Evolutionary conservation across 176 grass and related monocot species (phyloP).

Genomic region (Calamus simplicifolius): DNA sequence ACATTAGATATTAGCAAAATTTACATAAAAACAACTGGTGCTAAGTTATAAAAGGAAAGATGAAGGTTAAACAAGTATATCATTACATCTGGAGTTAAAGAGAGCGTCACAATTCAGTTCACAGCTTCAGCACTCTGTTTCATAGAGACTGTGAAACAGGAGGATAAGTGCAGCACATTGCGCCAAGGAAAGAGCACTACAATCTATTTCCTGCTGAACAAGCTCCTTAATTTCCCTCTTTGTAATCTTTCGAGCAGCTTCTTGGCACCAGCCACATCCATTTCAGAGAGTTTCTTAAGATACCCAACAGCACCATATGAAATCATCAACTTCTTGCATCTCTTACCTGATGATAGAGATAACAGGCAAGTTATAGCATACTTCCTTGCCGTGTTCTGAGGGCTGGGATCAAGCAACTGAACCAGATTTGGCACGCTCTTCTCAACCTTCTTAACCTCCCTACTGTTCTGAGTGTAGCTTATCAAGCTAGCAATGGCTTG

Average conservation of each 20-base stretch:
- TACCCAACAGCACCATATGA: constrained; percentile 90
- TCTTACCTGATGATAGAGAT: constrained; percentile 55
- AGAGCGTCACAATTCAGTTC: constrained; percentile 4
- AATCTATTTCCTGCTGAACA: constrained; percentile 70
- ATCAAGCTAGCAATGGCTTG: constrained; percentile 83
- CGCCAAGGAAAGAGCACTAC: background rate
- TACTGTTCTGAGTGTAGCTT: constrained; percentile 40
- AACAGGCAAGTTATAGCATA: constrained; percentile 82
- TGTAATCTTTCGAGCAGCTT: constrained; percentile 91
- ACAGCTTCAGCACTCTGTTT: constrained; percentile 38
- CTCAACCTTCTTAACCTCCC: constrained; percentile 84
- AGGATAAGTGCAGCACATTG: constrained; percentile 11
- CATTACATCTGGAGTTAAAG: constrained; percentile 19
- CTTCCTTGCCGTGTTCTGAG: constrained; percentile 91
- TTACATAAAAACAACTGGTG: too few relatives aligned
- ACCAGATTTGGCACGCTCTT: constrained; percentile 98
- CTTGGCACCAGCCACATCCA: constrained; percentile 71
- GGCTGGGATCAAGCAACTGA: constrained; percentile 82
- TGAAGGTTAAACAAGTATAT: too few relatives aligned
- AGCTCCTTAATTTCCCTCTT: constrained; percentile 52
- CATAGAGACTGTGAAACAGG: constrained; percentile 78
- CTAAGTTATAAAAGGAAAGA: too few relatives aligned
- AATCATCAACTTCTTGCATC: constrained; percentile 86
- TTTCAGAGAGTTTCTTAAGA: constrained; percentile 94
- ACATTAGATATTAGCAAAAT: too few relatives aligned